Conservation (phyloP, 2,329 filamentous ascomycete species). For the Penicillium carneum region DNA sequence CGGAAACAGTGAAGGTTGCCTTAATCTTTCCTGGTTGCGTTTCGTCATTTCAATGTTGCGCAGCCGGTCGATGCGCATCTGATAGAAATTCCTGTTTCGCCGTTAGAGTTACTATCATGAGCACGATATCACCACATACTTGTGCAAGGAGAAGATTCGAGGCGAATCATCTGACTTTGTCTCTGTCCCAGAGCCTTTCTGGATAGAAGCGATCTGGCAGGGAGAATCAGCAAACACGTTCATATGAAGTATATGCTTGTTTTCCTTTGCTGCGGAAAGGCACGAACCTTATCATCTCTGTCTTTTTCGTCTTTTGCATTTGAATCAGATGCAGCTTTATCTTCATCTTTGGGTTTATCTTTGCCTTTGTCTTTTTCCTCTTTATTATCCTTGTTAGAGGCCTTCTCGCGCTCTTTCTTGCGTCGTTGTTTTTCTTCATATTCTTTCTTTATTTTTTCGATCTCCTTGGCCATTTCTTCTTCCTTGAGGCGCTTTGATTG, state of each 20-base stretch:
- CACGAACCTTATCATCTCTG: constrained; percentile 62
- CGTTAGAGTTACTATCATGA: constrained; percentile 14
- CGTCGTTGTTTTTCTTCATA: constrained; percentile 80
- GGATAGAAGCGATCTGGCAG: constrained; percentile 51
- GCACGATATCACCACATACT: constrained; percentile 58
- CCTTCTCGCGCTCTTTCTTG: constrained; percentile 66
- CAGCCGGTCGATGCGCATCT: constrained; percentile 81
- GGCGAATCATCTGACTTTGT: constrained; percentile 69
- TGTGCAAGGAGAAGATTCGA: constrained; percentile 82
- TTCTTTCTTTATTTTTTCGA: constrained; percentile 57
- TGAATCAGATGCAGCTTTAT: constrained; percentile 50
- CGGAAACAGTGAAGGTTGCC: constrained; percentile 81
- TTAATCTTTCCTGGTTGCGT: constrained; percentile 79
- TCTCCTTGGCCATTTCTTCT: constrained; percentile 54
- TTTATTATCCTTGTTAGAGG: constrained; percentile 59
- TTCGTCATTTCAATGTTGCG: constrained; percentile 79
- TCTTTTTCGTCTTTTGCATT: constrained; percentile 53
- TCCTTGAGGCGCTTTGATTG: constrained; percentile 54
- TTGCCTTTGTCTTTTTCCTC: constrained; percentile 54
- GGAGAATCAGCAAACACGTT: constrained; percentile 7
- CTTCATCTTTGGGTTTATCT: constrained; percentile 53
- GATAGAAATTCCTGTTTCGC: constrained; percentile 75
- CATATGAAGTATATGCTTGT: background rate
- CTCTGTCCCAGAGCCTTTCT: constrained; percentile 51
- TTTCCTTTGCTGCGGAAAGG: background rate